Conservation (phyloP, 208 protist species). For the Crithidia brevicula region DNA sequence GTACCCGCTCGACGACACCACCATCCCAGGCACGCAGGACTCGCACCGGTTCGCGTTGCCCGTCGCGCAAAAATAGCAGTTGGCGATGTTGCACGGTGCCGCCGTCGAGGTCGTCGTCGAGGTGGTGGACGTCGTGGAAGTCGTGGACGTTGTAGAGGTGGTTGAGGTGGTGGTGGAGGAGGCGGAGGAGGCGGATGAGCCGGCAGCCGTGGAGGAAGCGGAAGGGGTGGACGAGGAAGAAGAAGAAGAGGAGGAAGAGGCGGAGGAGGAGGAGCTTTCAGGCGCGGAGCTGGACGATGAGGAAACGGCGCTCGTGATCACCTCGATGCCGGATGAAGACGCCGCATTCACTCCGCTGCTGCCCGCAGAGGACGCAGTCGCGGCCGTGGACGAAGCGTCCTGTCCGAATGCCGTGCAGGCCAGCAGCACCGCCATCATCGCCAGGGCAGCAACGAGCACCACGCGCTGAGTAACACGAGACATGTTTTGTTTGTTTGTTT, state of each 20-base stretch:
- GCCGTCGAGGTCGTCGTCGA: not conserved
- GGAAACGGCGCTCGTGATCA: not conserved
- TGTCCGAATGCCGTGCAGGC: not conserved
- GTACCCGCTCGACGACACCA: conserved; percentile 4
- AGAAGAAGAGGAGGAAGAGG: not conserved
- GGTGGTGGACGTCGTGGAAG: not conserved
- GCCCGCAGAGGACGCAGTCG: not conserved
- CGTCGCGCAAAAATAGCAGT: conserved; percentile 1
- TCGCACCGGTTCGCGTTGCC: conserved; percentile 10
- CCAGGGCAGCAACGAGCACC: not conserved
- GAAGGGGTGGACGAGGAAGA: conserved; percentile 5
- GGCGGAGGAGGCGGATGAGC: too few relatives aligned
- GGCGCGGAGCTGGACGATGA: not conserved
- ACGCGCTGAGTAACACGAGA: not conserved
- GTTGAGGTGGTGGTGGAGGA: not conserved
- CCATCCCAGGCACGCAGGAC: conserved; percentile 13
- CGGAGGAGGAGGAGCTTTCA: not conserved
- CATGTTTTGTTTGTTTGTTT: too few relatives aligned
- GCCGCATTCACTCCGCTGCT: too few relatives aligned
- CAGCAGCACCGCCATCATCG: conserved; percentile 5
- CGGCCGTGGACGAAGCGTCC: not conserved
- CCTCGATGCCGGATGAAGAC: too few relatives aligned
- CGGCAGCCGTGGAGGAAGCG: conserved; percentile 1
- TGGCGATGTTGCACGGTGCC: conserved; percentile 4
- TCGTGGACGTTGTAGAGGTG: not conserved